Conservation (phyloP, 2,329 filamentous ascomycete genomes). For the Fusarium incarnatum region DNA sequence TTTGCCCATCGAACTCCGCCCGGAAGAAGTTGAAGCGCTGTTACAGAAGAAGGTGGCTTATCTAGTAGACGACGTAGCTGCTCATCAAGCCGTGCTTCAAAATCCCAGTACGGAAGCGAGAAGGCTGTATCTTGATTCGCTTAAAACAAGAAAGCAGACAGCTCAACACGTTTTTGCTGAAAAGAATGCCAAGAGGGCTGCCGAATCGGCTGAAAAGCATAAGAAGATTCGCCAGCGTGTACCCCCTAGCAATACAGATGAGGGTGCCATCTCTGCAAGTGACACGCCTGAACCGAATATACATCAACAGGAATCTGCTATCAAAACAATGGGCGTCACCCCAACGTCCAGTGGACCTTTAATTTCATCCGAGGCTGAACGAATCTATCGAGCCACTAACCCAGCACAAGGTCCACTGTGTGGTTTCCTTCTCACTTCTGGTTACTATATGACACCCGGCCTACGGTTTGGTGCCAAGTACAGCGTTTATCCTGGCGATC, state of each 20-base stretch:
- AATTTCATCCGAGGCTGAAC: conserved; percentile 35
- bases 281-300: conserved; percentile 23
- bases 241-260: conserved; percentile 20
- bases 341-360: conserved; percentile 53
- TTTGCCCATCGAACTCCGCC: conserved; percentile 87
- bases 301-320: conserved; percentile 25
- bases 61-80: conserved; percentile 81
- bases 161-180: conserved; percentile 57
- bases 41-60: conserved; percentile 81
- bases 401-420: conserved; percentile 70
- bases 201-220: conserved; percentile 44
- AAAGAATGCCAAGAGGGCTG: conserved; percentile 53
- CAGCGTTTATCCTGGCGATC: conserved; percentile 94
- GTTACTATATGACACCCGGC: conserved; percentile 91
- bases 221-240: conserved; percentile 12
- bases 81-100: conserved; percentile 74
- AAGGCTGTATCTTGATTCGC: conserved; percentile 72
- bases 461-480: conserved; percentile 95
- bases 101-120: conserved; percentile 67
- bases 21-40: conserved; percentile 87
- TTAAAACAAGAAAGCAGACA: conserved; percentile 56
- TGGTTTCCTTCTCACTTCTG: conserved; percentile 79
- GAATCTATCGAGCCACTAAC: conserved; percentile 19
- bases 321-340: conserved; percentile 49
- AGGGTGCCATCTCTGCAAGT: conserved; percentile 36